These are phyloP conservation scores for Platanthera guangdongensis DNA, from an alignment of 106 monocot genomes.

Conservation along the genomic window DNA sequence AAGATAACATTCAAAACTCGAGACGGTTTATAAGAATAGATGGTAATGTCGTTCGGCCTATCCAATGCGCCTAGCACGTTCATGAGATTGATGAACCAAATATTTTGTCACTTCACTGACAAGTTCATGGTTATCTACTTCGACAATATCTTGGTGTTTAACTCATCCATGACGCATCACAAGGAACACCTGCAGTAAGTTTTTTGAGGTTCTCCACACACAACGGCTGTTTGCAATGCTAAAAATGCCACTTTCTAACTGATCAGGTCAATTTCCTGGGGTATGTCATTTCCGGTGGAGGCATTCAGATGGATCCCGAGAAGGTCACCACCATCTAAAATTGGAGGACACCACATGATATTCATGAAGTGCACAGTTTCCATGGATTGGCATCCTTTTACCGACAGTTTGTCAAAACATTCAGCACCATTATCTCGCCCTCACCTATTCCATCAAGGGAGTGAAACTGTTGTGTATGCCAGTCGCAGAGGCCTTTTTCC, in stretches of 20 bases:
- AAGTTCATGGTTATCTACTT: not conserved
- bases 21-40: not conserved
- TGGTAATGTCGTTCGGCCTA: not conserved
- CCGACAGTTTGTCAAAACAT: not conserved
- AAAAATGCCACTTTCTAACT: conserved; percentile 2
- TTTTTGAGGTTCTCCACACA: not conserved
- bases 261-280: not conserved
- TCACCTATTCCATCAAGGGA: conserved; percentile 3
- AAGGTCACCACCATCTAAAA: conserved; percentile 3
- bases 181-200: not conserved
- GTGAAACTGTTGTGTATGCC: not conserved
- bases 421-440: conserved; percentile 9
- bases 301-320: not conserved
- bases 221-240: not conserved
- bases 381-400: conserved; percentile 8
- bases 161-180: not conserved
- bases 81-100: not conserved
- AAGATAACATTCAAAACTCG: not conserved
- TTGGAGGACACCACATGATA: not conserved
- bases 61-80: conserved; percentile 1
- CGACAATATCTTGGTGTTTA: conserved; percentile 8
- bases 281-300: not conserved
- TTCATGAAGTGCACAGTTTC: not conserved
- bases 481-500: not conserved
- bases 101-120: not conserved